These are phyloP conservation scores for Ganoderma lingzhi DNA, from an alignment of 1,284 basidiomycete species.

Conservation along the genomic window DNA sequence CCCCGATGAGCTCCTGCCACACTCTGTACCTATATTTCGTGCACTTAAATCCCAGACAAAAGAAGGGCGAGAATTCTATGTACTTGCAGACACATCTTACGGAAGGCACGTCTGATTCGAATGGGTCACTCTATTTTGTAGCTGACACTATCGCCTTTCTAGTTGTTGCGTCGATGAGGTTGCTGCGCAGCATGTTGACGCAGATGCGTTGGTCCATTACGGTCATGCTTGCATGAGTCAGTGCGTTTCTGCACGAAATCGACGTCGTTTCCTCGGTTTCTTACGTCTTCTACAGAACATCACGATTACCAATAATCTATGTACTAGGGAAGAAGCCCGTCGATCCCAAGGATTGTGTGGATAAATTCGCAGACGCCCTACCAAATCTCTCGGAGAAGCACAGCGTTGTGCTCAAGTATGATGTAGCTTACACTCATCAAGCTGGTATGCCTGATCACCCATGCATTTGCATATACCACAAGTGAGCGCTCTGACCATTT, in stretches of 20 bases:
- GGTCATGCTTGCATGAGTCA: slow-evolving; percentile 96
- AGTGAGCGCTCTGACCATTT: neutral
- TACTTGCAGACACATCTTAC: slow-evolving; percentile 97
- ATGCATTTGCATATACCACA: too few species aligned
- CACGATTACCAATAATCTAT: slow-evolving; percentile 85
- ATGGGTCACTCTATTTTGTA: neutral
- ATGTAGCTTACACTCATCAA: slow-evolving; percentile 83
- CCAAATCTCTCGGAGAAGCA: slow-evolving; percentile 19
- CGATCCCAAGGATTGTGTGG: slow-evolving; percentile 59
- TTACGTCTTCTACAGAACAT: slow-evolving; percentile 58
- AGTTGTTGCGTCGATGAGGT: slow-evolving; percentile 99
- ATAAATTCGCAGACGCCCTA: slow-evolving; percentile 47
- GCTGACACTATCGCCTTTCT: slow-evolving; percentile 19
- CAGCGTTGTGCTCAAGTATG: slow-evolving; percentile 70
- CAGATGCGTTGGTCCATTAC: slow-evolving; percentile 94
- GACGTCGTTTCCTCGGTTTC: slow-evolving; percentile 1
- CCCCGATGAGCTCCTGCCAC: slow-evolving; percentile 91
- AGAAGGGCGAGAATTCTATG: slow-evolving; percentile 74
- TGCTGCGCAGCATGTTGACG: slow-evolving; percentile 93
- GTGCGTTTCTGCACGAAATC: slow-evolving; percentile 51
- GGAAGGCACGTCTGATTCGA: slow-evolving; percentile 71
- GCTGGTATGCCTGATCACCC: slow-evolving; percentile 52
- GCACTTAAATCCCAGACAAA: slow-evolving; percentile 67
- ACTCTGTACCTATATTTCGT: slow-evolving; percentile 89
- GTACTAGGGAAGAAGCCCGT: slow-evolving; percentile 78